phyloP scores from a whole-genome alignment of 768 basidiomycete genomes.

The Pleurotus tuoliensis region DNA sequence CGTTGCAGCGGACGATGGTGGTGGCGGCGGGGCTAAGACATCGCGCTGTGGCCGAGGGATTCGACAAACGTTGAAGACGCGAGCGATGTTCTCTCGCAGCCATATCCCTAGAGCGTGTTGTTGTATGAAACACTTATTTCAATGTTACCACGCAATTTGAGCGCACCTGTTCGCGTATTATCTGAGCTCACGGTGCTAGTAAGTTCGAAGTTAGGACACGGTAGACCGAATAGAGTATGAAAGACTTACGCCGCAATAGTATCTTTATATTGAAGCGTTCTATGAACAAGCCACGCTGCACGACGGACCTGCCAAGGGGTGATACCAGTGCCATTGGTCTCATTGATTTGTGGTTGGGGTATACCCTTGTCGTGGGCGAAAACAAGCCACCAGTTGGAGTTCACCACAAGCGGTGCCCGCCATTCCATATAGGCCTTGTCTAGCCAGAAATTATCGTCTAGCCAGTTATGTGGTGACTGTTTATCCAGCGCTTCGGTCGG shows the following conservation, averaged over 20 bases:
- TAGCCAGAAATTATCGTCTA: constrained; percentile 91
- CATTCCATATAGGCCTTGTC: constrained; percentile 86
- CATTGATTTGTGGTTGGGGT: constrained; percentile 37
- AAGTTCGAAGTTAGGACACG: constrained; percentile 23
- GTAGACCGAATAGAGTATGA: constrained; percentile 2
- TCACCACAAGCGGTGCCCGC: constrained; percentile 78
- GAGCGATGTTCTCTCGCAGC: constrained; percentile 53
- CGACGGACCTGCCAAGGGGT: constrained; percentile 84
- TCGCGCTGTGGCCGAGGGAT: constrained; percentile 71
- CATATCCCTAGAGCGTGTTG: constrained; percentile 44
- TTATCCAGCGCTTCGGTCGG: constrained; percentile 65
- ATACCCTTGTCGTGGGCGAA: constrained; percentile 71
- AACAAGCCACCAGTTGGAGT: constrained; percentile 97
- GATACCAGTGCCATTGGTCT: constrained; percentile 38
- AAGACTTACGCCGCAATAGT: constrained; percentile 55
- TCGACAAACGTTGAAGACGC: constrained; percentile 75
- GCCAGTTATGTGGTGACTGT: constrained; percentile 86
- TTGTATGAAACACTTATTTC: neutral
- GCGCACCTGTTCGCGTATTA: constrained; percentile 64
- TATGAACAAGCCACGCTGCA: constrained; percentile 76
- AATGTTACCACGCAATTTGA: neutral
- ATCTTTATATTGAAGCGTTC: constrained; percentile 70
- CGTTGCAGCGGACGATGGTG: constrained; percentile 42
- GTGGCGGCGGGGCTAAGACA: constrained; percentile 42
- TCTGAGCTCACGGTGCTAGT: constrained; percentile 62